Evolutionary conservation across 2,329 filamentous ascomycete species (phyloP), one percentile per base, ranked within the genome.

Genomic region (Cordyceps militaris): DNA sequence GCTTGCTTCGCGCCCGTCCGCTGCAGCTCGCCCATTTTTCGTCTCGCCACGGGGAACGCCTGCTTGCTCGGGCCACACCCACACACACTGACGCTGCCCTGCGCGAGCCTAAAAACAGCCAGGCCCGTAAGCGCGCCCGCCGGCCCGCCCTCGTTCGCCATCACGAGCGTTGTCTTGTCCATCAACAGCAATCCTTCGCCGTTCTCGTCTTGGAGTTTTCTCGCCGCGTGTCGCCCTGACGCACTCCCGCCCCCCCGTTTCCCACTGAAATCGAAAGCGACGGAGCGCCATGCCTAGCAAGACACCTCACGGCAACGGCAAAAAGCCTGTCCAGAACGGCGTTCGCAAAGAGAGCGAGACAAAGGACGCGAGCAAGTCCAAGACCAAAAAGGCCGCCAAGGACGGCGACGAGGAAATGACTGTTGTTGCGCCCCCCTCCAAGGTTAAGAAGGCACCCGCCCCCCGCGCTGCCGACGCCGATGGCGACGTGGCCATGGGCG

Each of bases 361-460:
- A 83, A 86, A 82, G 70, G 84, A 87, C 69, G 80, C 82, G 67
- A 74, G 79, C 66, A 88, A 88, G 76, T 74, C 76, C 67, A 87
- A 85, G 74, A 81, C 80, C 66, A 87, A 86, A 76, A 84, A 84
- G 74, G 68, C 70, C 21, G 69, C 67, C 66, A 86, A 85, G 72
- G 85, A 91, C 67, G 85, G 81, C 67, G 87, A 89, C 65, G 85
- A 86, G 66, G 87, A 90, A 76, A 91, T 91, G 86, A 91, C 87
- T 52, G 87, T 91, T 63, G 87, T 91, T 66, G 86, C 91, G 46
- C 87, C 88, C 56, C 86, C 86, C 59, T 82, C 85, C 63, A 90
- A 90, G 77, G 76, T 76, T 66, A 75, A 79, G 61, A 81, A 80
- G 68, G 74, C 83, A 74, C 73, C 80, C 59, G 80, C 84, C 59